These are phyloP conservation scores for Sordaria brevicollis DNA, from an alignment of 495 filamentous ascomycete species.

Conservation along the genomic window DNA sequence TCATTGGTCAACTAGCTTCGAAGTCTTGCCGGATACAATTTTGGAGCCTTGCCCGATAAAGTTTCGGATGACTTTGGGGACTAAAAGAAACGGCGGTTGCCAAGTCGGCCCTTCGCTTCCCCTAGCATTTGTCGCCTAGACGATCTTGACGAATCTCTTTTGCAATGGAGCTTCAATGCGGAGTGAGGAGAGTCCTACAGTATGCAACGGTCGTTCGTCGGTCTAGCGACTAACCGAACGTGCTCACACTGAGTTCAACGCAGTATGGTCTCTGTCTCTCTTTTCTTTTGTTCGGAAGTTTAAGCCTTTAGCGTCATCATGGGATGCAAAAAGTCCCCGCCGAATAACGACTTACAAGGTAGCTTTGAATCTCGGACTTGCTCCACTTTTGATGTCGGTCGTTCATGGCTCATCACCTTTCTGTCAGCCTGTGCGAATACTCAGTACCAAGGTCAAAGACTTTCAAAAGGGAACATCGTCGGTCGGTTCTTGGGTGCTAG, in stretches of 20 bases:
- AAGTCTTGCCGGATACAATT: too few relatives aligned
- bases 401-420: background rate
- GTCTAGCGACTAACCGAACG: background rate
- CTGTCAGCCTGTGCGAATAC: background rate
- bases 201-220: background rate
- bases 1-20: too few relatives aligned
- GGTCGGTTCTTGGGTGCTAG: background rate
- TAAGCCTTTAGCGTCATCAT: background rate
- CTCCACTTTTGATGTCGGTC: background rate
- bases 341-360: background rate
- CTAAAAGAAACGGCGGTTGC: background rate
- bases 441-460: too few relatives aligned
- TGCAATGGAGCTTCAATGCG: background rate
- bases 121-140: background rate
- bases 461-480: background rate
- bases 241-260: background rate
- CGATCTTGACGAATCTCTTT: background rate
- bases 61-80: background rate
- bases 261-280: background rate
- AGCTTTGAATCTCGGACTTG: background rate
- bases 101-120: background rate
- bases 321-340: background rate
- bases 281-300: background rate
- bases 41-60: too few relatives aligned
- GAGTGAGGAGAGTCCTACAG: background rate